Conservation (phyloP, 1,139 yeast species). For the Candida gigantensis region DNA sequence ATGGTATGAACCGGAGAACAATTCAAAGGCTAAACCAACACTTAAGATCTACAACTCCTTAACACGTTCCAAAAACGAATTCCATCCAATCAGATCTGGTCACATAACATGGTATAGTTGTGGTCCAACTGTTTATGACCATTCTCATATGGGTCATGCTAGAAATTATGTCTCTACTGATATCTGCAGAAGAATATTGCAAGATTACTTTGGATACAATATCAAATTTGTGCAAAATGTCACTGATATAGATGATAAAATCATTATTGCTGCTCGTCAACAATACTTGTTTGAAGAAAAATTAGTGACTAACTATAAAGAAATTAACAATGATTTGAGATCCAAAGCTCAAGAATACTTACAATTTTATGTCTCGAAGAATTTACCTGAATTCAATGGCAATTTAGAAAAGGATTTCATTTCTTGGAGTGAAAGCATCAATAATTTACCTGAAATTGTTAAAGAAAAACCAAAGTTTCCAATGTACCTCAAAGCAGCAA, state of each 20-base stretch:
- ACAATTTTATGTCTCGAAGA: conserved; percentile 51
- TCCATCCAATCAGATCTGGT: conserved; percentile 61
- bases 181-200: conserved; percentile 83
- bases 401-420: conserved; percentile 39
- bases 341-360: conserved; percentile 46
- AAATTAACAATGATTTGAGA: conserved; percentile 39
- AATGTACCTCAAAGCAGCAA: conserved; percentile 75
- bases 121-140: conserved; percentile 98
- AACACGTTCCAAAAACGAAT: conserved; percentile 77
- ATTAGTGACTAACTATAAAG: conserved; percentile 35
- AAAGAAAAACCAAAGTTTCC: conserved; percentile 74
- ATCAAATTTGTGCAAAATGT: conserved; percentile 90
- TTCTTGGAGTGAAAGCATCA: conserved; percentile 48
- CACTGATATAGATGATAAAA: conserved; percentile 96
- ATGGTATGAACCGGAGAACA: conserved; percentile 35
- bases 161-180: conserved; percentile 94
- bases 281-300: conserved; percentile 69
- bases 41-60: conserved; percentile 68
- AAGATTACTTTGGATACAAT: conserved; percentile 88
- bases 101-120: conserved; percentile 94
- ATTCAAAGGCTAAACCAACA: conserved; percentile 18
- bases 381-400: conserved; percentile 48
- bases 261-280: conserved; percentile 92
- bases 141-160: conserved; percentile 99
- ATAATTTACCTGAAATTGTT: conserved; percentile 52